Percentiles rank a stretch among this genome's conserved stretches.
Evolutionary conservation across 2,329 filamentous ascomycete species (phyloP).

Genomic region (Cladosporium oxysporum): DNA sequence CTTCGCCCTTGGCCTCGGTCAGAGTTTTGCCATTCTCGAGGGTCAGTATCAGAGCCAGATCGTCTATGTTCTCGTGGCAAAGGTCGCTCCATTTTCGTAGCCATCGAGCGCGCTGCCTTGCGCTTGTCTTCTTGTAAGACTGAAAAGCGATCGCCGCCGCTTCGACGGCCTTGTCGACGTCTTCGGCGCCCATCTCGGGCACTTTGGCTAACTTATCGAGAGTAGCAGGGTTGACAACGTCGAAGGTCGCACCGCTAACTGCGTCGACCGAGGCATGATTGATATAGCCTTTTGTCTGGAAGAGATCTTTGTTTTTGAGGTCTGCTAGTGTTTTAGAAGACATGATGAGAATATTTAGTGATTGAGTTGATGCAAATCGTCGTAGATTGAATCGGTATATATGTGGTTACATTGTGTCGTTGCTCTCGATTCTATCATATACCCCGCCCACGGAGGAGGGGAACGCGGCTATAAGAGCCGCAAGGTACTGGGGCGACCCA

Average conservation of each 20-base stretch:
- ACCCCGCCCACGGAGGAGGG: not conserved
- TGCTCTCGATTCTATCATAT: not conserved
- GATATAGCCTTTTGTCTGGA: constrained; percentile 27
- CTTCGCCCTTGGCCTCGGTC: constrained; percentile 35
- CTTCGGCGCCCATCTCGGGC: constrained; percentile 28
- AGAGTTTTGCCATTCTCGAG: constrained; percentile 39
- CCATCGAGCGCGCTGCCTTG: constrained; percentile 28
- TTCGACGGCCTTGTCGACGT: constrained; percentile 27
- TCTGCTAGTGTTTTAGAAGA: constrained; percentile 1
- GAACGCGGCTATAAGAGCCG: not conserved
- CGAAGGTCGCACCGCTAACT: constrained; percentile 28
- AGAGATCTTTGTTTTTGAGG: constrained; percentile 27
- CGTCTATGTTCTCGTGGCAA: constrained; percentile 32
- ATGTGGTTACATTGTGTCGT: not conserved
- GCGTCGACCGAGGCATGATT: constrained; percentile 30
- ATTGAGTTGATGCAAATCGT: not conserved
- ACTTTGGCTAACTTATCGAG: constrained; percentile 28
- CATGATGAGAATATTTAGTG: not conserved
- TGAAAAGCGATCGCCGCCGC: constrained; percentile 29
- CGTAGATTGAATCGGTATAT: not conserved
- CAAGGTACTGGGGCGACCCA: not conserved
- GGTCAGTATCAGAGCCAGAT: constrained; percentile 35
- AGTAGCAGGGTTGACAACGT: constrained; percentile 30
- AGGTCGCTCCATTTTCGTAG: constrained; percentile 36
- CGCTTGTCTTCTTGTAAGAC: constrained; percentile 28